Evolutionary conservation across 768 basidiomycete species (phyloP).

Genomic region (Agaricus sinodeliciosus): DNA sequence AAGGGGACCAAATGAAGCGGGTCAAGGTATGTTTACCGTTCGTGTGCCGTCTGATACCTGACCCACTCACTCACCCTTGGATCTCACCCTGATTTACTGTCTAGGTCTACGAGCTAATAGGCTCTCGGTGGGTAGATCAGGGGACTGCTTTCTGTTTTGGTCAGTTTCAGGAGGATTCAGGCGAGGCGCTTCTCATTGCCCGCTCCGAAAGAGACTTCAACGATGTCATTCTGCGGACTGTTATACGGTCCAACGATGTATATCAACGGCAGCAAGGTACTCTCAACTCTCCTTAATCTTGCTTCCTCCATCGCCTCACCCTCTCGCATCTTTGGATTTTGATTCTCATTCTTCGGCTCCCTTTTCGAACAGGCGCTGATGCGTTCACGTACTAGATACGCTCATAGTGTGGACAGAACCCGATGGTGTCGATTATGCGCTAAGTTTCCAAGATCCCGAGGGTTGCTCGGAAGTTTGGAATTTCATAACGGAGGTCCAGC

Average conservation of each 20-base stretch:
- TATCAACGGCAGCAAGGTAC: conserved; percentile 84
- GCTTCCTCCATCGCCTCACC: not conserved
- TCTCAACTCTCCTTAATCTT: conserved; percentile 21
- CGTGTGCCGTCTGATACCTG: conserved; percentile 8
- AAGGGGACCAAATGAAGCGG: conserved; percentile 72
- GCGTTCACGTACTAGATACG: conserved; percentile 55
- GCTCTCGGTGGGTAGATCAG: conserved; percentile 89
- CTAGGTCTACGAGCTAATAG: conserved; percentile 92
- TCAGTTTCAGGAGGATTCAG: conserved; percentile 69
- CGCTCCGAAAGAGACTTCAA: conserved; percentile 70
- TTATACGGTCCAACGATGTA: conserved; percentile 76
- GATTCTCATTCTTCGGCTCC: conserved; percentile 7
- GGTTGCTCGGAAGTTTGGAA: conserved; percentile 97
- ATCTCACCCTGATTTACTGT: conserved; percentile 2
- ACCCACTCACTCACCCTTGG: not conserved
- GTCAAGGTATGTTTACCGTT: conserved; percentile 56
- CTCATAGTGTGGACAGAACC: conserved; percentile 99
- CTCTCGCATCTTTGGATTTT: not conserved
- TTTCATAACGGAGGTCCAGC: conserved; percentile 89
- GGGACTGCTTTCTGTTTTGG: conserved; percentile 97
- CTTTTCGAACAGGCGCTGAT: conserved; percentile 9
- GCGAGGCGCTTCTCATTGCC: conserved; percentile 79
- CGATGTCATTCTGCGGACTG: conserved; percentile 71
- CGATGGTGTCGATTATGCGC: conserved; percentile 88
- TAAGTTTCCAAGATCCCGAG: conserved; percentile 94